Evolutionary conservation across 768 basidiomycete species (phyloP).

Genomic region (Agrocybe chaxingu): DNA sequence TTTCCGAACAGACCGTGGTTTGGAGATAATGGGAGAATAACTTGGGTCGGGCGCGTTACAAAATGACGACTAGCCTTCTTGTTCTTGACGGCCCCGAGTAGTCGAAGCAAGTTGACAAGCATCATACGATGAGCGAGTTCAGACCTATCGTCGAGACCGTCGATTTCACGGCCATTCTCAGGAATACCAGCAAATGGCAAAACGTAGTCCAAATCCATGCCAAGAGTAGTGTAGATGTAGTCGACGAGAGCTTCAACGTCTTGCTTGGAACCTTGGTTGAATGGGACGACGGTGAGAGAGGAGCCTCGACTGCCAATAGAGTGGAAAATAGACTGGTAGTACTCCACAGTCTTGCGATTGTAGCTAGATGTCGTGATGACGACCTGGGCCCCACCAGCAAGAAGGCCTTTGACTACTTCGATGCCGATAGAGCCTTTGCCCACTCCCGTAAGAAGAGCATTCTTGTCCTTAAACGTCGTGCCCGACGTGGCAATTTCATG

Average conservation of each 20-base stretch:
- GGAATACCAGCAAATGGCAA: slow-evolving; percentile 98
- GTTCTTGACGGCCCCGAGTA: slow-evolving; percentile 94
- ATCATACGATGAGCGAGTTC: slow-evolving; percentile 98
- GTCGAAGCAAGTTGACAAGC: slow-evolving; percentile 94
- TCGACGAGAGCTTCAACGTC: slow-evolving; percentile 97
- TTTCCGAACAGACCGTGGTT: slow-evolving; percentile 98
- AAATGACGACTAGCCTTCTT: slow-evolving; percentile 98
- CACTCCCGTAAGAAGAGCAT: slow-evolving; percentile 95
- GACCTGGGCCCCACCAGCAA: slow-evolving; percentile 94
- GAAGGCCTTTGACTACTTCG: slow-evolving; percentile 93
- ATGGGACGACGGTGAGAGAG: slow-evolving; percentile 96
- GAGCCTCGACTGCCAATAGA: slow-evolving; percentile 92
- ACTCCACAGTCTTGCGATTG: slow-evolving; percentile 92
- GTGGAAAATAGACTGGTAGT: slow-evolving; percentile 98
- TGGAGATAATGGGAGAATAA: slow-evolving; percentile 95
- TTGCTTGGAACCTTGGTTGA: slow-evolving; percentile 99
- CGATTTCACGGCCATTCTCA: slow-evolving; percentile 98
- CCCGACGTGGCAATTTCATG: slow-evolving; percentile 99
- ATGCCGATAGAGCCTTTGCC: slow-evolving; percentile 98
- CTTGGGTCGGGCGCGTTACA: slow-evolving; percentile 97
- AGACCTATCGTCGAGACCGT: slow-evolving; percentile 93
- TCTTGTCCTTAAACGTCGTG: slow-evolving; percentile 98
- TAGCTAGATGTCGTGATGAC: slow-evolving; percentile 98
- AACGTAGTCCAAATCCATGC: slow-evolving; percentile 97
- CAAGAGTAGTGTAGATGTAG: slow-evolving; percentile 94